Percentiles rank a stretch among this genome's conserved stretches.
These are phyloP conservation scores for Gastrolobium villosum DNA, from an alignment of 306 rosid species.

Conservation along the genomic window DNA sequence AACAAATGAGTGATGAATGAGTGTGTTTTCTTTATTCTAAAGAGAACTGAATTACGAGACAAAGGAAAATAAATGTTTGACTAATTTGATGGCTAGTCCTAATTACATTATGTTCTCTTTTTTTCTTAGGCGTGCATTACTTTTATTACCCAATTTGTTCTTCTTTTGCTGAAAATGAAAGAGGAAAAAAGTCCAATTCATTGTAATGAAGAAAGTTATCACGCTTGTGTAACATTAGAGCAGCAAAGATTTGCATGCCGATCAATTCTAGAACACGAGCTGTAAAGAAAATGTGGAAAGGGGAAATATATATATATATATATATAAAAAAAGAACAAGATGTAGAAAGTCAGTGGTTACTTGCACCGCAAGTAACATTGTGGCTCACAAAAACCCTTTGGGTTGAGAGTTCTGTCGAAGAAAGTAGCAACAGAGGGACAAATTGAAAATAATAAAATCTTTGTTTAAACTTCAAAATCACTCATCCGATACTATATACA, in stretches of 20 bases:
- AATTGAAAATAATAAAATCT: conserved; percentile 11
- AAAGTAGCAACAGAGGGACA: conserved; percentile 53
- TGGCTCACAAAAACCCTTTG: background rate
- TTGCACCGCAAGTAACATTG: conserved; percentile 34
- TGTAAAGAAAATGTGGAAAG: background rate
- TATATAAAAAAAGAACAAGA: background rate
- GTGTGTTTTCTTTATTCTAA: conserved; percentile 14
- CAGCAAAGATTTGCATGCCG: conserved; percentile 38
- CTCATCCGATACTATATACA: background rate
- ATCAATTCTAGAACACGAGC: conserved; percentile 2
- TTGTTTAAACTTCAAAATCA: conserved; percentile 10
- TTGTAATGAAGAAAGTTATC: background rate
- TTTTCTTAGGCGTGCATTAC: conserved; percentile 50
- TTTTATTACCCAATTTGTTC: conserved; percentile 25
- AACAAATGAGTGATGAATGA: too few relatives aligned
- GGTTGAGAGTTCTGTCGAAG: conserved; percentile 39
- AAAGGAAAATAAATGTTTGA: background rate
- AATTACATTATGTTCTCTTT: background rate
- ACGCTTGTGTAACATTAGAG: background rate
- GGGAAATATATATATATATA: background rate
- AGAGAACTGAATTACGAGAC: background rate
- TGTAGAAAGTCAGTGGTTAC: background rate
- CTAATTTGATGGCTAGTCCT: conserved; percentile 19
- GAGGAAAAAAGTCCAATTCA: background rate
- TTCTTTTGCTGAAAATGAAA: background rate